A percentile compares a stretch with the other conserved stretches of the same genome.
Evolutionary conservation across 352 stramenopile species (phyloP).

Genomic region (Globisporangium heterothallicum): DNA sequence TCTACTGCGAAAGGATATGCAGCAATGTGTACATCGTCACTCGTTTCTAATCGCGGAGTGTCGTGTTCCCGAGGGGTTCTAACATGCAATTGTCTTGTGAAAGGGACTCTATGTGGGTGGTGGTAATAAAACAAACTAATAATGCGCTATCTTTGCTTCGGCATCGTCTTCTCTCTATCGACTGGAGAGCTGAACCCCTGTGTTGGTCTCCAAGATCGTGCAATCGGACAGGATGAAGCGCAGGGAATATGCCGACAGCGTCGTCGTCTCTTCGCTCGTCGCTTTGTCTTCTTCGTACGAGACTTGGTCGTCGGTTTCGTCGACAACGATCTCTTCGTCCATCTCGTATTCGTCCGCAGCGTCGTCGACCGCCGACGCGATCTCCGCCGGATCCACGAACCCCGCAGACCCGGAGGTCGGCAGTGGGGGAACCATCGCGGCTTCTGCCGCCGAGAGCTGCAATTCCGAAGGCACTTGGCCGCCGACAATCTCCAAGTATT

Average conservation of each 20-base stretch:
- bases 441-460: constrained; percentile 49
- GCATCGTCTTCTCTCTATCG: background rate
- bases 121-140: constrained; percentile 1
- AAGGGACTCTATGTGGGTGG: constrained; percentile 2
- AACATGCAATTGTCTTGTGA: no score
- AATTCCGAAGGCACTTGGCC: constrained; percentile 70
- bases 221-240: constrained; percentile 76
- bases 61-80: no score
- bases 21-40: no score
- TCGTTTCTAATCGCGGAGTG: no score
- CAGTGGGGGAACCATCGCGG: constrained; percentile 43
- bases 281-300: constrained; percentile 3
- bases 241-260: constrained; percentile 72
- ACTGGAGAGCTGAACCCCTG: constrained; percentile 29
- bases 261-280: constrained; percentile 7
- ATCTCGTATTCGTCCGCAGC: constrained; percentile 39
- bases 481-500: constrained; percentile 74
- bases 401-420: constrained; percentile 28
- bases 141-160: background rate
- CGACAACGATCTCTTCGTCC: constrained; percentile 32
- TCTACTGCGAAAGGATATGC: no score
- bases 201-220: constrained; percentile 66
- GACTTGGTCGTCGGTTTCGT: constrained; percentile 31
- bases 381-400: constrained; percentile 46
- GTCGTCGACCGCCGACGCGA: constrained; percentile 40